Base-by-base conservation (phyloP, 805 yeast genomes). In the Sungouiozyma ichnusensis region DNA sequence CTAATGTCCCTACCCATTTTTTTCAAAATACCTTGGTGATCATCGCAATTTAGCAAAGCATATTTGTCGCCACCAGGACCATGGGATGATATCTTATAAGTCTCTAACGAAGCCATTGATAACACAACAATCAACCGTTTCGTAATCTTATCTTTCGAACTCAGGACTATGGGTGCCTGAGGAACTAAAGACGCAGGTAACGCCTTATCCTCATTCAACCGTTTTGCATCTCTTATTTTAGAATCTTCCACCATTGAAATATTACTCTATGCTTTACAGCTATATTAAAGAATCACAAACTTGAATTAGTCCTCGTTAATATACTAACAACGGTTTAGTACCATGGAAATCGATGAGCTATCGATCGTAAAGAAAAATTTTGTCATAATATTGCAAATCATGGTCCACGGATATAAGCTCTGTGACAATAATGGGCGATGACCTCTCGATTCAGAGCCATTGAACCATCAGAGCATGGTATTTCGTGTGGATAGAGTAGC, bases 1-100 rank as follows among this genome's bases (percentile, higher is more conserved):
- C 95, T 85, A 49, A 92, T 90, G 59, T 92, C 97, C 60, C 97
- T 77, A 41, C 94, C 95, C 94, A 90, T 86, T 61, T 87, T 90
- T 63, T 90, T 82, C 55, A 92, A 69, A 40, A 90, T 70, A 14
- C 97, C 97, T 67, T 92, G 98, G 63, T 92, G 98, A 62, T 92
- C 98, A 63, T 92, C 98, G 71, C 98, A 92, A 68, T 92, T 92
- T 57, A 92, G 72, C 46, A 92, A 67, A 0, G 95, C 97, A 58
- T 81, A 92, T 63, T 92, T 86, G 59, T 92, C 97, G 40, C 90
- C 94, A 39, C 81, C 78, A 8, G 80, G 76, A 14, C 86, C 85
- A 16, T 80, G 77, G 2, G 85, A 73, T 37, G 85, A 80, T 62
- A 90, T 79, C 63, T 85, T 88, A 63, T 88, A 94, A 5, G 97